These are phyloP conservation scores for Brasenia schreberi DNA, from an alignment of 164 flowering plant genomes.

Conservation along the genomic window DNA sequence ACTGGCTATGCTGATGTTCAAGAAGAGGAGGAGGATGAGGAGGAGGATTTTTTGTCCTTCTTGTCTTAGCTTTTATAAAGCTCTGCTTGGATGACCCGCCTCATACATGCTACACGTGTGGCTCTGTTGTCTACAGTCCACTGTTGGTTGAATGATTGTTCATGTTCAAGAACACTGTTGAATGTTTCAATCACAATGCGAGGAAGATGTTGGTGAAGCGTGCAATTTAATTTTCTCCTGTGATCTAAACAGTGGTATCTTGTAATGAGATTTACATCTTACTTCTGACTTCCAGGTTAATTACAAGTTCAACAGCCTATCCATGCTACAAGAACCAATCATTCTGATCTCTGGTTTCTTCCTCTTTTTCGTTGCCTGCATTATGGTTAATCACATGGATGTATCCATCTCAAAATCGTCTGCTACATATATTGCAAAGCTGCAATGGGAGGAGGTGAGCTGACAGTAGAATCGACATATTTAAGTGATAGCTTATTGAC, in stretches of 20 bases:
- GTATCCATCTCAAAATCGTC: conserved; percentile 86
- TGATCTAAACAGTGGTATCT: no score
- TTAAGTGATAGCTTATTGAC: no score
- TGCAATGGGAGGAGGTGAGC: conserved; percentile 85
- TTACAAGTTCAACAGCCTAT: conserved; percentile 72
- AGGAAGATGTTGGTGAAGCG: no score
- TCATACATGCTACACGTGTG: no score
- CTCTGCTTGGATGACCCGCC: no score
- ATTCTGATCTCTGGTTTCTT: conserved; percentile 84
- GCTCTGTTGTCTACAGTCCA: background rate
- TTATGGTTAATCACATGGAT: conserved; percentile 63
- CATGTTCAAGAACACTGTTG: background rate
- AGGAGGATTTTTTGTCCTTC: no score
- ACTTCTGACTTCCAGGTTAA: conserved; percentile 49
- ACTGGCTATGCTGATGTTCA: no score
- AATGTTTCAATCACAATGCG: background rate
- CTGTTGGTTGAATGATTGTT: background rate
- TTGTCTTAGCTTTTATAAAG: no score
- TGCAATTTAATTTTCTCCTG: no score
- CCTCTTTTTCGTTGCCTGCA: conserved; percentile 60
- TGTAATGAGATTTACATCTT: no score
- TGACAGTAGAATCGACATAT: no score
- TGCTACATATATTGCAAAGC: conserved; percentile 76
- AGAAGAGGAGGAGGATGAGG: no score
- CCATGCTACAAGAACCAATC: conserved; percentile 73